Conservation (phyloP, 2,329 filamentous ascomycete species). For the Botrytis fabae region DNA sequence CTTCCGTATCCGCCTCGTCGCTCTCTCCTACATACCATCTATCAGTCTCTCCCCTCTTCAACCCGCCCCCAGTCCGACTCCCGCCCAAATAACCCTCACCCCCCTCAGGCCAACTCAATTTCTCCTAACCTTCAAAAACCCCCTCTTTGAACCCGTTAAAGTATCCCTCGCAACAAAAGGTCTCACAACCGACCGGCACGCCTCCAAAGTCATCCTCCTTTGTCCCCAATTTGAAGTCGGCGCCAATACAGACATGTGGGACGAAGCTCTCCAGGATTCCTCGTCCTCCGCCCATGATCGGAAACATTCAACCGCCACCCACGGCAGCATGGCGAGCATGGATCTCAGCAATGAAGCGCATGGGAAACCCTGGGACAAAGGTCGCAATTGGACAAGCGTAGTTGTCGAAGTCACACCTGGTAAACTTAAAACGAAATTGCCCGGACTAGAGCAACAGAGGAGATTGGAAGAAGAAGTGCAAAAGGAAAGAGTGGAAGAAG, state of each 20-base stretch:
- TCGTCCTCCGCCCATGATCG: neutral
- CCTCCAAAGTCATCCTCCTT: constrained; percentile 81
- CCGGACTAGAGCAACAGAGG: constrained; percentile 45
- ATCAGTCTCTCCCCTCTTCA: constrained; percentile 69
- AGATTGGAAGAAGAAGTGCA: constrained; percentile 54
- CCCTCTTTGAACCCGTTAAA: constrained; percentile 86
- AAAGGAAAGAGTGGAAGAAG: constrained; percentile 20
- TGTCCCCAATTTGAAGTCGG: constrained; percentile 94
- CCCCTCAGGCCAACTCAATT: constrained; percentile 65
- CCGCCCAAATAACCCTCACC: constrained; percentile 28
- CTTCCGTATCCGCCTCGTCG: constrained; percentile 90
- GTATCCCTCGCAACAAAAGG: constrained; percentile 85
- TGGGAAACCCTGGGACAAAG: constrained; percentile 94
- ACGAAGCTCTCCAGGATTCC: constrained; percentile 63
- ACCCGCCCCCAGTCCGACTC: constrained; percentile 28
- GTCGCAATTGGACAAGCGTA: constrained; percentile 92
- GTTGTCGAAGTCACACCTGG: constrained; percentile 83
- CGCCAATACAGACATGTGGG: constrained; percentile 90
- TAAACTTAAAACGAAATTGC: constrained; percentile 38
- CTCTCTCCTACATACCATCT: constrained; percentile 82
- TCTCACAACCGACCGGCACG: constrained; percentile 73
- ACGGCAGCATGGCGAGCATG: constrained; percentile 16
- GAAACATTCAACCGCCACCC: constrained; percentile 10
- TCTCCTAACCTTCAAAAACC: constrained; percentile 87
- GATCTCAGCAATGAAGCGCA: constrained; percentile 19